These are phyloP conservation scores for Xerocomus spinulosus DNA, from an alignment of 768 basidiomycete species.

Conservation along the genomic window DNA sequence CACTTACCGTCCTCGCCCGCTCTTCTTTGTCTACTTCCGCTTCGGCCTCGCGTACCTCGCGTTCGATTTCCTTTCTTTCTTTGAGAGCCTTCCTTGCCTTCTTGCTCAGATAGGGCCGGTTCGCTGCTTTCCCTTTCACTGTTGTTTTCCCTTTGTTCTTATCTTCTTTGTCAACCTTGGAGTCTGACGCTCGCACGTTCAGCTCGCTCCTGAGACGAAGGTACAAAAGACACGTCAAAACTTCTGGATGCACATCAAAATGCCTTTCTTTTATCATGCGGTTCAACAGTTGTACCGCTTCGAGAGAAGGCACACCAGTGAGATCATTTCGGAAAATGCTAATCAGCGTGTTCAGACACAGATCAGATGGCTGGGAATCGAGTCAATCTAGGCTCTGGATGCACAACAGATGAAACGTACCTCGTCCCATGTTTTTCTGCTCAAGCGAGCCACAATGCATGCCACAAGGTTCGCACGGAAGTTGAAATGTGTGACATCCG, in stretches of 20 bases:
- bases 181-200: conserved; percentile 69
- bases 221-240: conserved; percentile 77
- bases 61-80: conserved; percentile 85
- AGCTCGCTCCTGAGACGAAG: conserved; percentile 87
- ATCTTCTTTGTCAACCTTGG: conserved; percentile 54
- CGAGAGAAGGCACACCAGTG: conserved; percentile 77
- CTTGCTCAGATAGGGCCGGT: conserved; percentile 82
- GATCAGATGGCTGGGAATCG: conserved; percentile 65
- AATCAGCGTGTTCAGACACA: conserved; percentile 79
- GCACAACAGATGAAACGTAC: conserved; percentile 44
- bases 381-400: conserved; percentile 5
- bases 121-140: conserved; percentile 53
- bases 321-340: conserved; percentile 79
- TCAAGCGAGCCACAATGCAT: conserved; percentile 75
- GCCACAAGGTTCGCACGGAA: conserved; percentile 91
- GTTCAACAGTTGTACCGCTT: conserved; percentile 84
- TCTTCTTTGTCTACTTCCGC: conserved; percentile 93
- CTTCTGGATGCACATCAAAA: conserved; percentile 86
- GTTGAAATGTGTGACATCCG: conserved; percentile 92
- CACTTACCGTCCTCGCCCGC: conserved; percentile 69
- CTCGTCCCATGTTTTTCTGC: conserved; percentile 84
- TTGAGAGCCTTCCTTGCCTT: conserved; percentile 81
- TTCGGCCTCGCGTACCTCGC: conserved; percentile 91
- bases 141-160: conserved; percentile 39
- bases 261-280: conserved; percentile 93